phyloP scores from a whole-genome alignment of 2,329 filamentous ascomycete genomes.

The Epichloe scottii region DNA sequence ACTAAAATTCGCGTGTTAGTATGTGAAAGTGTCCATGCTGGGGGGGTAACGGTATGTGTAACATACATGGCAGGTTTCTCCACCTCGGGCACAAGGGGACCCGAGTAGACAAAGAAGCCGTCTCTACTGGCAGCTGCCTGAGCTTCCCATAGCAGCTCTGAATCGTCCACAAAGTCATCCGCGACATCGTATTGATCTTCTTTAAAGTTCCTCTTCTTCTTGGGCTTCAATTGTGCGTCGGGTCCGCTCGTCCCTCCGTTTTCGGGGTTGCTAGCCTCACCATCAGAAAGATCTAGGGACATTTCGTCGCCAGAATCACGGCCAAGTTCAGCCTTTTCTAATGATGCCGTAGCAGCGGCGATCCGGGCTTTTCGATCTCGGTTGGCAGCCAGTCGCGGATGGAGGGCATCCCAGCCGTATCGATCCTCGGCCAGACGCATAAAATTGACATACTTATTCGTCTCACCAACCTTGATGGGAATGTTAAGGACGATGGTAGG shows the following conservation, averaged over 20 bases:
- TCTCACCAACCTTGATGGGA: constrained; percentile 58
- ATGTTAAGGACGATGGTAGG: constrained; percentile 79
- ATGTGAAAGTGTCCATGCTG: neutral
- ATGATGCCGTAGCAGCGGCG: constrained; percentile 71
- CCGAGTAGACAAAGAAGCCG: constrained; percentile 96
- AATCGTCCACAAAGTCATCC: constrained; percentile 83
- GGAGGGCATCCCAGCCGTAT: constrained; percentile 88
- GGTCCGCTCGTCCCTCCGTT: constrained; percentile 53
- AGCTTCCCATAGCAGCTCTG: constrained; percentile 89
- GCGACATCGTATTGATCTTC: constrained; percentile 76
- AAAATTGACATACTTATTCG: constrained; percentile 90
- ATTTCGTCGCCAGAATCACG: constrained; percentile 69
- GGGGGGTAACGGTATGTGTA: no score
- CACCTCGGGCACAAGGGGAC: constrained; percentile 75
- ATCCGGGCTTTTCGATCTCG: constrained; percentile 79
- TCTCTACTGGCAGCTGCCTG: constrained; percentile 89
- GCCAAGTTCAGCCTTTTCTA: constrained; percentile 62
- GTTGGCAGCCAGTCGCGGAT: constrained; percentile 81
- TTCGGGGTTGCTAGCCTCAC: constrained; percentile 77
- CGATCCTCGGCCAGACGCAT: constrained; percentile 85
- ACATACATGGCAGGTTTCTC: constrained; percentile 51
- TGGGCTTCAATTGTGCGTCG: constrained; percentile 51
- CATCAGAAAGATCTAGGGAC: constrained; percentile 64
- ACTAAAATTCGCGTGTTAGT: constrained; percentile 27
- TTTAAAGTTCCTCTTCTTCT: constrained; percentile 70